Evolutionary conservation across 164 flowering plant species (phyloP).

Genomic region (Malania oleifera): DNA sequence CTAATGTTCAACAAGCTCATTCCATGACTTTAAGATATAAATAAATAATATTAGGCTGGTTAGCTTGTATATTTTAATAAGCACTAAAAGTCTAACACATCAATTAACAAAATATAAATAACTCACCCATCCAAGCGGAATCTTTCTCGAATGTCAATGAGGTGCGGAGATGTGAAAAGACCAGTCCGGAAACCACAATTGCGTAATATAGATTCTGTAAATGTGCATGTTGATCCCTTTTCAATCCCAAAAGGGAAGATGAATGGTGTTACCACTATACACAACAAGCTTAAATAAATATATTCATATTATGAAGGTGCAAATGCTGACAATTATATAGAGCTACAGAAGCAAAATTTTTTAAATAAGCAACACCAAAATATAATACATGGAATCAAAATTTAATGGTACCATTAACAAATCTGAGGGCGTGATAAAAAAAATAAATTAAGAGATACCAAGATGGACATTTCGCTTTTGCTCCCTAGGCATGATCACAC

Average conservation of each 20-base stretch:
- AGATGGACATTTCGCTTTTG: too few relatives aligned
- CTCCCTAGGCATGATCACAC: too few relatives aligned
- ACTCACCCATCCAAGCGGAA: constrained; percentile 92
- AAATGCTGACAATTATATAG: too few relatives aligned
- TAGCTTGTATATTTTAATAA: not conserved
- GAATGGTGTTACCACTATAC: not conserved
- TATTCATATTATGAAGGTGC: too few relatives aligned
- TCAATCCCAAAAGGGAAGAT: constrained; percentile 7
- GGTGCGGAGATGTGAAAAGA: constrained; percentile 96
- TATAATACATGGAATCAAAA: too few relatives aligned
- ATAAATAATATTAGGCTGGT: not conserved
- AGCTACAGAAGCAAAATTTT: too few relatives aligned
- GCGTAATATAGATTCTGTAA: constrained; percentile 83
- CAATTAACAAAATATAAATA: not conserved
- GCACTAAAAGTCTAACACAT: too few relatives aligned
- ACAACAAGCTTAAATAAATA: not conserved
- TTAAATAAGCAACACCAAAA: too few relatives aligned
- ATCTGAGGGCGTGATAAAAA: too few relatives aligned
- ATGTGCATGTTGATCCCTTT: constrained; percentile 97
- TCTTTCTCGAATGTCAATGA: constrained; percentile 94
- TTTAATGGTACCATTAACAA: too few relatives aligned
- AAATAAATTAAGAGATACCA: too few relatives aligned
- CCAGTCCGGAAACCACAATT: constrained; percentile 94
- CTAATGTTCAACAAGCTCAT: not conserved
- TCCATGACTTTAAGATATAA: not conserved